These are phyloP conservation scores for Rosa hybrid DNA, from an alignment of 331 rosid genomes.

Conservation along the genomic window DNA sequence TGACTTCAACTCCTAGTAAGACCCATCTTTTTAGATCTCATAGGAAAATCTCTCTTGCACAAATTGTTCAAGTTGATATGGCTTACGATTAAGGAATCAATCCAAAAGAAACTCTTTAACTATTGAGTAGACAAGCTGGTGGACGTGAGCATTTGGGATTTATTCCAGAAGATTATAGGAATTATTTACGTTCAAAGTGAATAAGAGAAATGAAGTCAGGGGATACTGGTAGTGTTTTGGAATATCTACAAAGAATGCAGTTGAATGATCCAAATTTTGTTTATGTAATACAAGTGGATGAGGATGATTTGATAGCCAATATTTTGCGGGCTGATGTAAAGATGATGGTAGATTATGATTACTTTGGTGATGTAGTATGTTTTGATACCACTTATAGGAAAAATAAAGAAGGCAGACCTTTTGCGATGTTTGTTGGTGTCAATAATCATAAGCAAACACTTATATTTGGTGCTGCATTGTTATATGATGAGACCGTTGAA, in stretches of 20 bases:
- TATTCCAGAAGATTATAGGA: not conserved
- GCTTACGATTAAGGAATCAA: not conserved
- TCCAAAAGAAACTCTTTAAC: not conserved
- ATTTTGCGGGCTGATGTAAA: too few relatives aligned
- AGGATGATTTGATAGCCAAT: not conserved
- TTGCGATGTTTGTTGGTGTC: conserved; percentile 8
- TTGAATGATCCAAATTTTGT: not conserved
- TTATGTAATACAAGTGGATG: conserved; percentile 2
- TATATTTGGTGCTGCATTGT: not conserved
- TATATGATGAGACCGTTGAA: not conserved
- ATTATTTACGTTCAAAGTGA: not conserved
- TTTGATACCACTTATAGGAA: not conserved
- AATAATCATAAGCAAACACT: not conserved
- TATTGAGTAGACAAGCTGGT: not conserved
- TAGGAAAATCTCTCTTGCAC: not conserved
- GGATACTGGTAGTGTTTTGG: conserved; percentile 9
- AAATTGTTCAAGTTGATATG: not conserved
- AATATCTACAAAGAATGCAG: conserved; percentile 1
- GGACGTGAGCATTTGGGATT: not conserved
- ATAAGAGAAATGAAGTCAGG: not conserved
- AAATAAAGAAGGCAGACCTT: not conserved
- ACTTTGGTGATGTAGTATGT: not conserved
- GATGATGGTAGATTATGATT: not conserved
- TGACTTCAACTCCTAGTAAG: not conserved
- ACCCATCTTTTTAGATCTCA: not conserved